Evolutionary conservation across 352 stramenopile genomes (phyloP), one percentile per base, ranked within the genome.

Genomic region (Phytophthora hybrid): DNA sequence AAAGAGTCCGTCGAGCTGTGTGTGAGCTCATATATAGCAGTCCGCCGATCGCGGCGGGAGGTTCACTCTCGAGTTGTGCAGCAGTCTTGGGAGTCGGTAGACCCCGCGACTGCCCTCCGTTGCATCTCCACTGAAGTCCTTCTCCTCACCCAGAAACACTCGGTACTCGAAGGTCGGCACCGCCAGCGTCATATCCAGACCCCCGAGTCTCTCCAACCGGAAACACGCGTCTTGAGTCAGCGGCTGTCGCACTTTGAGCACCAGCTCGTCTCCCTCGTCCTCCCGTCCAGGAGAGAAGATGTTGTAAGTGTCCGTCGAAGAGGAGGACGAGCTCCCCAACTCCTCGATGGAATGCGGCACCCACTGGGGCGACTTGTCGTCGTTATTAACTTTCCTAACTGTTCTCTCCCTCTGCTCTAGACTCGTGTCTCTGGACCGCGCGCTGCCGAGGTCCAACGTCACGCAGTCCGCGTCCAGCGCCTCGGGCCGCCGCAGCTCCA

Each of bases 1-100:
- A 26, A 26, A 26, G 23, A 26, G 34, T 41, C 14, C 3, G 29
- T 54, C 47, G 16, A 54, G 18, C 47, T 26, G 23, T 26, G 23
- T 8, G 5, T 29, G 32, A 52, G 19, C 18, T 69, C 69, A 76
- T 37, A 79, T 16, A 65, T 79, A 73, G 58, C 26, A 73, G n/a
- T 66, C 34, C 5, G 34, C 58, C 31, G 51, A n/a, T 64, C 58
- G 59, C 6, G 60, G 49, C 13, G 68, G 34, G 21, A 76, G 23
- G 29, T 78, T 80, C 44, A 65, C 51, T 63, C 61, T 69, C 10
- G 64, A 80, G 23, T 80, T 78, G 57, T 78, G 69, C 34, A 75
- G 53, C 47, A 80, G 46, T 29, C 69, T 65, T 14, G 70, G 70
- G 32, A 75, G 21, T 63, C 69, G 70, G 63, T 80, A 71, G 8